Conservation (phyloP, 2,329 filamentous ascomycete species). For the Paraphoma sp. region DNA sequence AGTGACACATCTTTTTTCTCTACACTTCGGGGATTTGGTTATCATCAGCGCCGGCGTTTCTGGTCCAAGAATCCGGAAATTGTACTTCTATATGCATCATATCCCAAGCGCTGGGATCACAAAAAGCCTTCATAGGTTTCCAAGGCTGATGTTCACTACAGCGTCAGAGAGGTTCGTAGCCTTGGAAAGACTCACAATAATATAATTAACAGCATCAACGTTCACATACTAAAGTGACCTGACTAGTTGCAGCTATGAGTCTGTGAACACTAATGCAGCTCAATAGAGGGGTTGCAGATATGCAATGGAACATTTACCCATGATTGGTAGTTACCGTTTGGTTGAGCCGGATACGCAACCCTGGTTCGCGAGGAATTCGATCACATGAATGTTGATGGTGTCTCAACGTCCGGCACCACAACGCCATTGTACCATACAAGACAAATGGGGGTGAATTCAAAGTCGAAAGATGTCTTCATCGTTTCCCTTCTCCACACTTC, state of each 20-base stretch:
- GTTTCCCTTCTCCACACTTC: too few relatives aligned
- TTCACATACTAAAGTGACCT: neutral
- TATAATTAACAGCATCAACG: neutral
- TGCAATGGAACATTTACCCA: neutral
- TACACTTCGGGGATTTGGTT: neutral
- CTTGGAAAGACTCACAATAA: neutral
- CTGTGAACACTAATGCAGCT: neutral
- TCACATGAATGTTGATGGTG: neutral
- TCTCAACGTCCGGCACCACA: neutral
- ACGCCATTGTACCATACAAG: neutral
- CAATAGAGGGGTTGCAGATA: neutral
- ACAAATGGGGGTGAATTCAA: neutral
- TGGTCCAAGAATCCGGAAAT: neutral
- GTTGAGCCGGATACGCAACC: neutral
- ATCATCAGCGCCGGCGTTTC: slow-evolving; percentile 32
- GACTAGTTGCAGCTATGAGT: neutral
- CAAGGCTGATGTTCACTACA: neutral
- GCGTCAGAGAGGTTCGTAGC: neutral
- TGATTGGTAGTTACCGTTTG: neutral
- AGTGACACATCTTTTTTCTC: too few relatives aligned
- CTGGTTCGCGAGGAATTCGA: neutral
- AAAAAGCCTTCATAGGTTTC: neutral
- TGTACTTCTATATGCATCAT: slow-evolving; percentile 14
- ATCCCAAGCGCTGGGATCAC: slow-evolving; percentile 32
- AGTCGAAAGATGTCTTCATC: too few relatives aligned